A percentile compares a stretch with the other conserved stretches of the same genome.
Evolutionary conservation across 2,329 filamentous ascomycete genomes (phyloP).

Genomic region (Aspergillus sp.): DNA sequence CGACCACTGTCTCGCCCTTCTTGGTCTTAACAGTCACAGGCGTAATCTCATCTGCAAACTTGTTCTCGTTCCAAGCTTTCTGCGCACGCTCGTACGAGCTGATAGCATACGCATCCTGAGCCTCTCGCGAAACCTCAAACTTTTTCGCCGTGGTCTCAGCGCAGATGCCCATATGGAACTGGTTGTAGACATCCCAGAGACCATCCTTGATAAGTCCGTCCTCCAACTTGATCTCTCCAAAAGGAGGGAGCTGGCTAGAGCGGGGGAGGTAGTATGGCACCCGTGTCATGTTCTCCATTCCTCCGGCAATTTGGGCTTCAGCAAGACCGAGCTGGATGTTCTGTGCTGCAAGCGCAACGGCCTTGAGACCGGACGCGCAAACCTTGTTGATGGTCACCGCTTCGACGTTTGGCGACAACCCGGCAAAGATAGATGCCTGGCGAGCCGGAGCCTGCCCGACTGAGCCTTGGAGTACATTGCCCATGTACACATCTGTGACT

Average conservation of each 20-base stretch:
- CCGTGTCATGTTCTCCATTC: slow-evolving; percentile 97
- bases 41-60: slow-evolving; percentile 86
- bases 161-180: slow-evolving; percentile 98
- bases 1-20: slow-evolving; percentile 78
- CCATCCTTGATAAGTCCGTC: slow-evolving; percentile 95
- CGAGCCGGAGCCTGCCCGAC: slow-evolving; percentile 89
- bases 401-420: slow-evolving; percentile 77
- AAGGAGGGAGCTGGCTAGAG: slow-evolving; percentile 76
- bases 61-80: slow-evolving; percentile 77
- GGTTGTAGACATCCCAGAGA: slow-evolving; percentile 92
- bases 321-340: slow-evolving; percentile 90
- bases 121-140: slow-evolving; percentile 73
- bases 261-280: slow-evolving; percentile 89
- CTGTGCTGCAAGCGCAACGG: slow-evolving; percentile 84
- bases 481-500: slow-evolving; percentile 95
- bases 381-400: slow-evolving; percentile 97
- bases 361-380: slow-evolving; percentile 91
- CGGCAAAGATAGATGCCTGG: slow-evolving; percentile 86
- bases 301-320: slow-evolving; percentile 86
- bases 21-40: slow-evolving; percentile 80
- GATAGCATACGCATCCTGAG: slow-evolving; percentile 90
- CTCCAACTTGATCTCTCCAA: slow-evolving; percentile 83
- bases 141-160: slow-evolving; percentile 94
- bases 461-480: slow-evolving; percentile 82
- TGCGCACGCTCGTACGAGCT: slow-evolving; percentile 86